Percentiles rank a stretch among this genome's conserved stretches.
phyloP scores from a whole-genome alignment of 371 early-diverging fungal genomes.

The Mucor circinelloides region DNA sequence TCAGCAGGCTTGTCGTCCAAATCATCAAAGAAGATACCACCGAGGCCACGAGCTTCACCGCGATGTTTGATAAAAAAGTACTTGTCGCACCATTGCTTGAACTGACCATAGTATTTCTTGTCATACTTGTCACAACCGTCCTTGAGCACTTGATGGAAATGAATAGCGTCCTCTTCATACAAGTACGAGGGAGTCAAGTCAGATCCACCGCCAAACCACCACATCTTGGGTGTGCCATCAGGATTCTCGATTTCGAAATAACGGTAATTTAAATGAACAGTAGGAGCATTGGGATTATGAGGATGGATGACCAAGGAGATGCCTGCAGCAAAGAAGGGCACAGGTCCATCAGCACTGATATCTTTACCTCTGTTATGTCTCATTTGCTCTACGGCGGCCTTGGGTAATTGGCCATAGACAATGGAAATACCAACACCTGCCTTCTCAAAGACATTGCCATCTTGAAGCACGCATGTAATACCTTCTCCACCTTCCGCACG shows the following conservation, averaged over 20 bases:
- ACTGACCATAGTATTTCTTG: conserved; percentile 64
- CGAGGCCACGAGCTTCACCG: conserved; percentile 80
- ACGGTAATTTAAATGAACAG: conserved; percentile 93
- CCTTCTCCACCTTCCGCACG: conserved; percentile 90
- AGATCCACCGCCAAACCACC: conserved; percentile 88
- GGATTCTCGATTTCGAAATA: conserved; percentile 87
- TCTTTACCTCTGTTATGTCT: conserved; percentile 62
- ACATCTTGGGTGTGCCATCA: conserved; percentile 58
- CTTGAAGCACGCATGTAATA: conserved; percentile 87
- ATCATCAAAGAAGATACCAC: conserved; percentile 90
- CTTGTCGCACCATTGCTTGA: conserved; percentile 84
- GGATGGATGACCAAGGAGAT: conserved; percentile 93
- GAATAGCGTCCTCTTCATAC: conserved; percentile 75
- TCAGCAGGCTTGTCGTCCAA: conserved; percentile 67
- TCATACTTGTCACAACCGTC: conserved; percentile 78
- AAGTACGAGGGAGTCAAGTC: conserved; percentile 82
- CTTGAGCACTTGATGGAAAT: conserved; percentile 80
- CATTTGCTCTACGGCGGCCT: conserved; percentile 78
- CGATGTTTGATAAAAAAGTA: conserved; percentile 81
- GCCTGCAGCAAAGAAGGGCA: conserved; percentile 86
- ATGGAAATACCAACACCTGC: conserved; percentile 88
- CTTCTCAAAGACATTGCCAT: conserved; percentile 91
- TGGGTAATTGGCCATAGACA: conserved; percentile 76
- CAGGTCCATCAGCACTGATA: conserved; percentile 48
- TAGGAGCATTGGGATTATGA: conserved; percentile 92